Evolutionary conservation across 805 yeast species (phyloP).

Genomic region (Yamadazyma paraphyllophila): DNA sequence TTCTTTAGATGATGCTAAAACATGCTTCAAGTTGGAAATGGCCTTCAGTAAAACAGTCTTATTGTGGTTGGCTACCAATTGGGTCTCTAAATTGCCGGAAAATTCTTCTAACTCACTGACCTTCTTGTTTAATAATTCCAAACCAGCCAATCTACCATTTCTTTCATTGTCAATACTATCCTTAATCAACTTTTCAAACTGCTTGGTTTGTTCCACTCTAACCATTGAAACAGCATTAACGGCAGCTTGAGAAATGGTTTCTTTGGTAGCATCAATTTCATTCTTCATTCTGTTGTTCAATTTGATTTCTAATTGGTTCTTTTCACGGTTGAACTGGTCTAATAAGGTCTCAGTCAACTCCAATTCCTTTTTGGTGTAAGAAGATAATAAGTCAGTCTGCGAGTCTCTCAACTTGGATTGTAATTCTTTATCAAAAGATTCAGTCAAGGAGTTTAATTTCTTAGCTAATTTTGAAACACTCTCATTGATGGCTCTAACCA

Average conservation of each 20-base stretch:
- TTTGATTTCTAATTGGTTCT: slow-evolving; percentile 56
- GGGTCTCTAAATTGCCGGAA: slow-evolving; percentile 42
- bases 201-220: slow-evolving; percentile 65
- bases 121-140: slow-evolving; percentile 57
- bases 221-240: slow-evolving; percentile 68
- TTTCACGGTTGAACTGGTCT: slow-evolving; percentile 60
- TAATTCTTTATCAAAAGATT: slow-evolving; percentile 36
- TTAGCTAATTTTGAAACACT: slow-evolving; percentile 28
- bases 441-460: slow-evolving; percentile 32
- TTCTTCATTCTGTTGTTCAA: slow-evolving; percentile 54
- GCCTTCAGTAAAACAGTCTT: slow-evolving; percentile 32
- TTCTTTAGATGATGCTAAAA: slow-evolving; percentile 19
- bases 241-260: slow-evolving; percentile 66
- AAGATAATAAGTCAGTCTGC: slow-evolving; percentile 39
- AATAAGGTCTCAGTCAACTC: slow-evolving; percentile 58
- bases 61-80: slow-evolving; percentile 32
- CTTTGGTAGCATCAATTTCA: slow-evolving; percentile 68
- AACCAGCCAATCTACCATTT: slow-evolving; percentile 69
- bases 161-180: slow-evolving; percentile 48
- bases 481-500: slow-evolving; percentile 33
- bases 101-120: slow-evolving; percentile 57
- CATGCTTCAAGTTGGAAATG: slow-evolving; percentile 31
- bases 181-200: slow-evolving; percentile 31
- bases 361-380: slow-evolving; percentile 48
- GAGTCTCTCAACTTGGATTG: slow-evolving; percentile 32